Evolutionary conservation across 2,329 filamentous ascomycete species (phyloP).

Genomic region (Teratosphaeria viscida): DNA sequence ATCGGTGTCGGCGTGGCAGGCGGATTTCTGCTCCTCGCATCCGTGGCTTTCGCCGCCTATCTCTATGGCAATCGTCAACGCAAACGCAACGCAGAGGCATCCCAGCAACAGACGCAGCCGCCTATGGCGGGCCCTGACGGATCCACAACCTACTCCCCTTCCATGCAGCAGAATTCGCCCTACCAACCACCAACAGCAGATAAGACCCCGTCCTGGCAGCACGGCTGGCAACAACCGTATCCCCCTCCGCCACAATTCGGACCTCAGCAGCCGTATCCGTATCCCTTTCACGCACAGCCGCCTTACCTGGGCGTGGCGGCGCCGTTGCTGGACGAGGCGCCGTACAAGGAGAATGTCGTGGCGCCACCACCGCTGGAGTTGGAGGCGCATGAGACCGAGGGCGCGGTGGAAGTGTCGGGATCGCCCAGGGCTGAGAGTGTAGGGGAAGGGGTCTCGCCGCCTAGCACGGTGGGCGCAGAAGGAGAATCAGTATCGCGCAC

Average conservation of each 20-base stretch:
- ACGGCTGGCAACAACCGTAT: not conserved
- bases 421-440: no score
- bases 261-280: not conserved
- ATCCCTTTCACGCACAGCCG: not conserved
- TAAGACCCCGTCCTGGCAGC: not conserved
- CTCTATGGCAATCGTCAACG: slow-evolving; percentile 7
- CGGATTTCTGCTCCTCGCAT: slow-evolving; percentile 11
- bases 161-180: slow-evolving; percentile 1
- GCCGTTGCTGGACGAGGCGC: not conserved
- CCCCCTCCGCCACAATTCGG: not conserved
- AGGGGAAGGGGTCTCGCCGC: no score
- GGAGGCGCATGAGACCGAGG: not conserved
- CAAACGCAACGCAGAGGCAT: not conserved
- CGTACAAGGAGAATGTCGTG: not conserved
- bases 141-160: not conserved
- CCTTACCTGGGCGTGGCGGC: not conserved
- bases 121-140: not conserved
- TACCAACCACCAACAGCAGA: not conserved
- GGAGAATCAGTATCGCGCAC: not conserved
- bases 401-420: not conserved
- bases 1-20: slow-evolving; percentile 16
- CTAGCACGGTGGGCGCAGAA: no score
- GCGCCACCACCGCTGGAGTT: not conserved
- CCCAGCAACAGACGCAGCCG: slow-evolving; percentile 2
- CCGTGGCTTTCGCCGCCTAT: slow-evolving; percentile 6